Evolutionary conservation across 2,329 filamentous ascomycete genomes (phyloP), one percentile per base, ranked within the genome.

Genomic region (Alternaria sp.): DNA sequence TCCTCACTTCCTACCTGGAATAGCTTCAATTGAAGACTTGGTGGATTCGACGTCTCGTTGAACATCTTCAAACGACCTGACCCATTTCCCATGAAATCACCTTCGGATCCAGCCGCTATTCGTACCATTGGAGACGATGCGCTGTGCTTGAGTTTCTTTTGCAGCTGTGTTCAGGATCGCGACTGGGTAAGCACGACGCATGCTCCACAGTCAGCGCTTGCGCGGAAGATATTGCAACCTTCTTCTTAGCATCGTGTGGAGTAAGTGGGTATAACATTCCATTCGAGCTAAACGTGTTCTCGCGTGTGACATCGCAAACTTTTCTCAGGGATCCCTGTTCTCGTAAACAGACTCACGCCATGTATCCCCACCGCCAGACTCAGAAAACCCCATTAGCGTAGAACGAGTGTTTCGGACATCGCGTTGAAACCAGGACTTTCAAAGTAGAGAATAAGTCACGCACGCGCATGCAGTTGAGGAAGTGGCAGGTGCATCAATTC

Each of bases 401-500:
- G 37, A 18, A 41, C 9, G n/a, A 41, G 37, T 41, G 37, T 41
- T 41, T n/a, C 15, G 37, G 37, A 41, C 37, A 41, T 41, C 2
- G 37, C 37, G n/a, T 18, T 41, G 37, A 41, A 41, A 41, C 8
- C 37, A 47, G 21, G 23, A 25, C 45, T 49, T 18, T n/a, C 20
- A 41, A 49, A 14, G 23, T 15, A 50, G 12, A 50, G 18, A 8
- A 15, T 8, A 53, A 21, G 15, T 41, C 30, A 41, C 30, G 18
- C 21, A 28, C 11, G 5, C 18, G 12, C 37, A 30, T 21, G 5
- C 14, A 41, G 15, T 28, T 54, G 26, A n/a, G 4, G 15, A 37
- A 21, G 33, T 67, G 70, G 58, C 66, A 66, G 57, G 66, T 67
- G 66, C 71, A 70, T 63, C 71, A 73, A 69, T 70, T 74, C 71